A percentile compares a stretch with the other conserved stretches of the same genome.
Conservation (phyloP, 257 asterid genomes). For the Salvia splendens region DNA sequence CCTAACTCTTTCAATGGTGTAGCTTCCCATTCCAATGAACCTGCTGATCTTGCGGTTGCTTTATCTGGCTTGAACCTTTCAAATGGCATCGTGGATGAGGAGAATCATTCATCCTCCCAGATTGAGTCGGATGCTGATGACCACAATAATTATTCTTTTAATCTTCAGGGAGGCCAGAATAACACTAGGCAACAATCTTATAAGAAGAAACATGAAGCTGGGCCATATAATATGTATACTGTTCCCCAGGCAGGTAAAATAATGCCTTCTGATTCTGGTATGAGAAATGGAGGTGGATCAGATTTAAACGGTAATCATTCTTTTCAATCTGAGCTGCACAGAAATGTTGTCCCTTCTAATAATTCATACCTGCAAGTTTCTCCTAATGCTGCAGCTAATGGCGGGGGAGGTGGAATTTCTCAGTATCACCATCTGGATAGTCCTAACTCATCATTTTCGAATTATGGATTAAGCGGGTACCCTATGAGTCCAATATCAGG, state of each 20-base stretch:
- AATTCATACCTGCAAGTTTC: conserved; percentile 62
- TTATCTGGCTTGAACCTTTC: conserved; percentile 82
- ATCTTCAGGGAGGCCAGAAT: conserved; percentile 65
- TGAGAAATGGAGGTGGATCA: conserved; percentile 43
- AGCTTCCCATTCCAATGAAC: conserved; percentile 54
- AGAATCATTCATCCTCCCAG: conserved; percentile 47
- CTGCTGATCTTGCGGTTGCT: conserved; percentile 76
- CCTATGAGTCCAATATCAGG: conserved; percentile 76
- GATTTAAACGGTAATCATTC: conserved; percentile 45
- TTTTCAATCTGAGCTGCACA: conserved; percentile 55
- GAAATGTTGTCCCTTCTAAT: conserved; percentile 46
- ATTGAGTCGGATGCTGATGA: conserved; percentile 52
- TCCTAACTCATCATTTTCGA: conserved; percentile 69
- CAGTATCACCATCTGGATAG: conserved; percentile 76
- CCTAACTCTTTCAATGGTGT: conserved; percentile 61
- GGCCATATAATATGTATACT: conserved; percentile 41
- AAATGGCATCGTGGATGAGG: conserved; percentile 58
- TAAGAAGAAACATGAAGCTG: conserved; percentile 49
- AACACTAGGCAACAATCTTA: conserved; percentile 56
- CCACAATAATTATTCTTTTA: conserved; percentile 55
- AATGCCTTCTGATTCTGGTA: conserved; percentile 45
- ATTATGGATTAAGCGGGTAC: conserved; percentile 66
- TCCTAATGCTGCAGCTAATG: conserved; percentile 51
- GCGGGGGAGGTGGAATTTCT: conserved; percentile 53
- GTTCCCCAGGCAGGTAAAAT: conserved; percentile 36